These are phyloP conservation scores for Auricularia heimuer DNA, from an alignment of 768 basidiomycete species.

Conservation along the genomic window DNA sequence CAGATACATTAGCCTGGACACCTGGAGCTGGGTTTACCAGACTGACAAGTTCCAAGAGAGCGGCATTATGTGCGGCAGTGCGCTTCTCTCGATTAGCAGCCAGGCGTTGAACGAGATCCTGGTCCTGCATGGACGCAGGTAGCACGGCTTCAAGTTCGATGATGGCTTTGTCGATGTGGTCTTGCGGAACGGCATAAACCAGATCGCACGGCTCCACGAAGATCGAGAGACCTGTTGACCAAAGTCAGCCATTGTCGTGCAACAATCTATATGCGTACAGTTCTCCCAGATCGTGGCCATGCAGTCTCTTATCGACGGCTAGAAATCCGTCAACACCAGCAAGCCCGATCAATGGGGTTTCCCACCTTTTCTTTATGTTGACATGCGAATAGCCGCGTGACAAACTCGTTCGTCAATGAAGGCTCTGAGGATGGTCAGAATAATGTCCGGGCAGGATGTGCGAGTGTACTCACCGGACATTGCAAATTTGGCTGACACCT, in stretches of 20 bases:
- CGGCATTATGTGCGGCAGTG: slow-evolving; percentile 30
- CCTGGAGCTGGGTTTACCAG: not conserved
- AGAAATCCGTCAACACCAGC: not conserved
- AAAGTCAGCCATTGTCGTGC: not conserved
- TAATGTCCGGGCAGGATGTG: slow-evolving; percentile 4
- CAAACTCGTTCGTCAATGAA: slow-evolving; percentile 45
- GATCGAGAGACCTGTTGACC: slow-evolving; percentile 40
- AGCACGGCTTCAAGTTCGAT: slow-evolving; percentile 30
- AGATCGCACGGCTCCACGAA: slow-evolving; percentile 55
- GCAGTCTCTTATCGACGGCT: slow-evolving; percentile 71
- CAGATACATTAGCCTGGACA: not conserved
- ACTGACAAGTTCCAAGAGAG: slow-evolving; percentile 35
- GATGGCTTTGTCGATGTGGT: slow-evolving; percentile 30
- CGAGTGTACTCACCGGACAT: slow-evolving; percentile 24
- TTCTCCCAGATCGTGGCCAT: slow-evolving; percentile 56
- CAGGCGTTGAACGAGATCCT: slow-evolving; percentile 31
- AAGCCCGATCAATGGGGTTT: slow-evolving; percentile 1
- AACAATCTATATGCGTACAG: slow-evolving; percentile 29
- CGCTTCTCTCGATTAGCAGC: slow-evolving; percentile 38
- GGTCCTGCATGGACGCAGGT: slow-evolving; percentile 21
- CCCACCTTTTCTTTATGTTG: slow-evolving; percentile 77
- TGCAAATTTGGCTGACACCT: slow-evolving; percentile 29
- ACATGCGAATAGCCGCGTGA: slow-evolving; percentile 55
- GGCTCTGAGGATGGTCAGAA: slow-evolving; percentile 41
- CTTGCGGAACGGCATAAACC: slow-evolving; percentile 42